Evolutionary conservation across 352 stramenopile genomes (phyloP).

Genomic region (Globisporangium parvum): DNA sequence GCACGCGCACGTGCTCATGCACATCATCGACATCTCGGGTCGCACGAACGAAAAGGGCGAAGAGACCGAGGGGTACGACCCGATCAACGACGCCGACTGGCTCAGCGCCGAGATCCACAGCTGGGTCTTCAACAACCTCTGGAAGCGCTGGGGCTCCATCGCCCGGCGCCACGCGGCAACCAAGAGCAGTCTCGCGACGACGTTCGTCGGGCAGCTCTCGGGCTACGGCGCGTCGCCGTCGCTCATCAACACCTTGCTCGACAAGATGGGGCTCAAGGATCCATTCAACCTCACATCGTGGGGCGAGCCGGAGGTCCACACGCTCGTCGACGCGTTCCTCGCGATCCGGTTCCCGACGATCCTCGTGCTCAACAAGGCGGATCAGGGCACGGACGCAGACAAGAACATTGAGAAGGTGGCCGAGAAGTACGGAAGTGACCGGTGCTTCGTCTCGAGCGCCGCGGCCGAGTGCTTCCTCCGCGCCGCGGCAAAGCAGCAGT

Average conservation of each 20-base stretch:
- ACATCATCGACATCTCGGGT: conserved; percentile 88
- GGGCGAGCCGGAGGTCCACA: conserved; percentile 60
- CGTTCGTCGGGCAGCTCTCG: conserved; percentile 70
- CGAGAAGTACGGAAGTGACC: conserved; percentile 83
- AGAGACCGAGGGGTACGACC: conserved; percentile 82
- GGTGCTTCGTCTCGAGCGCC: conserved; percentile 82
- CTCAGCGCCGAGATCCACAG: conserved; percentile 81
- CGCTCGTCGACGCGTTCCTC: conserved; percentile 74
- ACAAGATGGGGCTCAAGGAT: conserved; percentile 57
- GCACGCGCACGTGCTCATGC: conserved; percentile 85
- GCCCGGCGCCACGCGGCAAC: conserved; percentile 64
- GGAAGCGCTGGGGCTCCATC: conserved; percentile 79
- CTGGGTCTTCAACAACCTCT: conserved; percentile 88
- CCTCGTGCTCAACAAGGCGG: conserved; percentile 87
- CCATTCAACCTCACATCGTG: conserved; percentile 51
- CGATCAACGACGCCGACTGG: conserved; percentile 87
- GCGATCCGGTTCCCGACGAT: conserved; percentile 81
- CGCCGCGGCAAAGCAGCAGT: conserved; percentile 61
- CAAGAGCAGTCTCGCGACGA: conserved; percentile 60
- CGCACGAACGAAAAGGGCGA: conserved; percentile 89
- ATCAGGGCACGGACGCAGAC: conserved; percentile 80
- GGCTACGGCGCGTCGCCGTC: conserved; percentile 75
- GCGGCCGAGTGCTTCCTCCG: conserved; percentile 83
- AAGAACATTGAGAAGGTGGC: conserved; percentile 86
- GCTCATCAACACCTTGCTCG: conserved; percentile 65